Base-by-base conservation (phyloP, 2,329 filamentous ascomycete species). In the Lojkania enalia region DNA sequence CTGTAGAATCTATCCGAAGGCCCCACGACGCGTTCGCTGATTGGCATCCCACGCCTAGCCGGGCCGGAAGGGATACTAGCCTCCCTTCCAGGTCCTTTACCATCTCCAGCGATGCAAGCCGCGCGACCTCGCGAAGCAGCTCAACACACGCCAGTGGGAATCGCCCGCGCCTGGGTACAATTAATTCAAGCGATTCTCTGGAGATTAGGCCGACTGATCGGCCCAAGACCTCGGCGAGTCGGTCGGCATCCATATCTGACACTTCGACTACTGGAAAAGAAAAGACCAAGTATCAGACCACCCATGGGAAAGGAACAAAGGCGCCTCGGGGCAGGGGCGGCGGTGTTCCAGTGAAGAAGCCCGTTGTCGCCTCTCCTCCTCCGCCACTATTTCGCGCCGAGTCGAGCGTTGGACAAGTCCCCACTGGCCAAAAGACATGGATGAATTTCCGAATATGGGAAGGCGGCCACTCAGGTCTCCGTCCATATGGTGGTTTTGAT, bases 251-350 rank as follows among this genome's bases (percentile, higher is more conserved):
- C 2, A 29, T 61, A 1, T 68, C 65, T 2, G 63, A 63, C 20
- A 39, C 43, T 3, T 68, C 64, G n/a, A 57, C 52, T 2, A 57
- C 50, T 16, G 58, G 58, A 15, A 64, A 59, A 44, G 66, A 71
- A 5, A 65, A 62, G 38, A 49, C 57, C n/a, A 66, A 54, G 30
- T 70, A 64, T 23, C 53, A 63, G 11, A 54, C 60, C 7, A 33
- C 30, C 11, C 65, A 70, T 16, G 67, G 66, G n/a, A 71, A 71
- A 46, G 63, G 64, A 29, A 69, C 67, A 4, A 61, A 61, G 32
- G 66, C 66, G 19, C 69, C 69, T 12, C 54, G 69, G 35, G 70
- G 69, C 16, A 58, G 68, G 40, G 66, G 70, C 9, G 69, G 67
- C 14, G 70, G 69, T 3, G 69, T 71, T 1, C 70, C 70, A 2